Base-by-base conservation (phyloP, 2,329 filamentous ascomycete genomes). In the Penicillium carneum region DNA sequence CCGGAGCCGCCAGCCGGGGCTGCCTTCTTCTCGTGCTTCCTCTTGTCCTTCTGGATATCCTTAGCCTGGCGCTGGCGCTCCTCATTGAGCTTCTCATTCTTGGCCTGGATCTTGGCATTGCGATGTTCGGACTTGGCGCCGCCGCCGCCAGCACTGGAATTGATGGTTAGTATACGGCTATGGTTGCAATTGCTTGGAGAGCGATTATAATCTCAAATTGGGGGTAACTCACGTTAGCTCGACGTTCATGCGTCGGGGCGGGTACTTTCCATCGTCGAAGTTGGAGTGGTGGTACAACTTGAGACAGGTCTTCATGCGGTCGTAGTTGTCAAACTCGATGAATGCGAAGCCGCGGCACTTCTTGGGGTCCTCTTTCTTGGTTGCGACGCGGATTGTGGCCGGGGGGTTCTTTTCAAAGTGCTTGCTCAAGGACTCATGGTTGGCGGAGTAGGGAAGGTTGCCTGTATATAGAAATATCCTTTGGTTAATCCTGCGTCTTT, bases 271-370 rank as follows among this genome's bases (percentile, higher is more conserved):
- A 55, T 85, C 84, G 61, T 87, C 81, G 74, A 97, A 96, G 65
- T 84, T 84, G 62, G 87, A 90, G 80, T 97, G 93, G 80, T 98
- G 93, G 80, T 94, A 94, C 66, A 92, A 87, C 78, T 93, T 91
- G 63, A 98, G 84, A 74, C 92, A 96, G 34, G 92, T 95, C 83
- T 96, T 91, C 92, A 97, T 96, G 74, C 90, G 87, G 78, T 93
- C 90, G 79, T 89, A 96, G 68, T 88, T 85, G 66, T 88, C 88
- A 74, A 97, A 98, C 78, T 98, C 94, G 69, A 98, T 83, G 77
- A 97, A 96, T 6, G 91, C 92, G 71, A 90, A 90, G 38, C 92
- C 91, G 68, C 89, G 89, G 72, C 87, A 89, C 66, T 88, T 62
- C 38, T 82, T 83, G 12, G 85, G 83, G 65, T 87, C 82, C 56